A percentile compares a stretch with the other conserved stretches of the same genome.
These are phyloP conservation scores for Conringia planisiliqua DNA, from an alignment of 345 rosid genomes.

Conservation along the genomic window DNA sequence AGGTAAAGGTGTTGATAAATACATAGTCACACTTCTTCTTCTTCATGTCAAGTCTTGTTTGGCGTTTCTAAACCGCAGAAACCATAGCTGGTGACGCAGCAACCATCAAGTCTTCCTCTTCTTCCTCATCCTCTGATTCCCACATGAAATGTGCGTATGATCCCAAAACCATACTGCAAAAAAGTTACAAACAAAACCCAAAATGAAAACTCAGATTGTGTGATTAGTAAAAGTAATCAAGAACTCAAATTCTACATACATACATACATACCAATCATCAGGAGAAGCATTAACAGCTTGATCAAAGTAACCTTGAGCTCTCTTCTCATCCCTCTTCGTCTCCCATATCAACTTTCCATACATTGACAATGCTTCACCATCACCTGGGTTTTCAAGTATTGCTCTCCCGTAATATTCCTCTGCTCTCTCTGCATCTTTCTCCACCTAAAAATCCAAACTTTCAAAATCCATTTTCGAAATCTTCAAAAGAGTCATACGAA, in stretches of 20 bases:
- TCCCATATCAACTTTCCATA: constrained; percentile 86
- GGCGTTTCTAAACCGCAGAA: constrained; percentile 30
- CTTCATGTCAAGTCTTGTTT: neutral
- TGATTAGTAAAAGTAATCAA: neutral
- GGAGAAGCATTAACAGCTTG: constrained; percentile 70
- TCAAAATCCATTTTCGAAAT: neutral
- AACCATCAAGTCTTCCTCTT: constrained; percentile 19
- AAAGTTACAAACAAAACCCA: neutral
- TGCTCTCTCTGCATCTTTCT: constrained; percentile 58
- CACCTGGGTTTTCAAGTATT: constrained; percentile 70
- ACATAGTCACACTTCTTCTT: neutral
- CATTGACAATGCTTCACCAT: constrained; percentile 69
- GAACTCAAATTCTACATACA: neutral
- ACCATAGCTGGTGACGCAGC: constrained; percentile 36
- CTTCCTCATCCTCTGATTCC: constrained; percentile 70
- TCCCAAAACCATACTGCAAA: constrained; percentile 68
- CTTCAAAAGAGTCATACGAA: neutral
- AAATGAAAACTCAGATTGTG: neutral
- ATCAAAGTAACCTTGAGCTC: constrained; percentile 71
- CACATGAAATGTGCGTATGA: constrained; percentile 88
- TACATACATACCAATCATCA: constrained; percentile 49
- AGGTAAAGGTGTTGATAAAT: neutral
- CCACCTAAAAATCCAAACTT: constrained; percentile 25
- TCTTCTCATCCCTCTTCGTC: constrained; percentile 43
- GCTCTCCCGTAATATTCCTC: constrained; percentile 79